phyloP scores from a whole-genome alignment of 2,329 filamentous ascomycete genomes.

The Pseudomassariella vexata region DNA sequence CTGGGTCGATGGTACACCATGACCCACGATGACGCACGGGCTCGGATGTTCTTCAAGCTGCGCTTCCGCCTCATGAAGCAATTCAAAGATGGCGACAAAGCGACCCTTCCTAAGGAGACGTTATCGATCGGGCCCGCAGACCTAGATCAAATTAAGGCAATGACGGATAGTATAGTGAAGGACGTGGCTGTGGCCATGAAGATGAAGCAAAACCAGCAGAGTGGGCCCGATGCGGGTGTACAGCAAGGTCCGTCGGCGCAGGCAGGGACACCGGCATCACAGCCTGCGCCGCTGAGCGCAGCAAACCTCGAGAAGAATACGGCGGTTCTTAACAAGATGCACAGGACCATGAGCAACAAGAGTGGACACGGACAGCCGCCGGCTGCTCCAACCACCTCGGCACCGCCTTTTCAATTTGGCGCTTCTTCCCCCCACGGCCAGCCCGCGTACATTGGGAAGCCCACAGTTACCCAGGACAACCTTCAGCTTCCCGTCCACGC shows the following conservation, averaged over 20 bases:
- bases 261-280: constrained; percentile 24
- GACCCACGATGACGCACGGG: constrained; percentile 42
- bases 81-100: constrained; percentile 43
- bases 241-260: constrained; percentile 21
- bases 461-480: constrained; percentile 45
- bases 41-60: constrained; percentile 46
- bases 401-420: constrained; percentile 52
- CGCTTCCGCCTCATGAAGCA: constrained; percentile 47
- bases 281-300: constrained; percentile 33
- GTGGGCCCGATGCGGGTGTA: constrained; percentile 12
- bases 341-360: constrained; percentile 39
- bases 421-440: constrained; percentile 54
- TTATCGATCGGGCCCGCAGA: constrained; percentile 49
- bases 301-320: constrained; percentile 48
- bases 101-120: constrained; percentile 36
- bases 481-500: constrained; percentile 52
- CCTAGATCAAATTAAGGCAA: constrained; percentile 39
- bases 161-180: constrained; percentile 47
- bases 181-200: constrained; percentile 31
- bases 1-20: constrained; percentile 42
- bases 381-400: constrained; percentile 50
- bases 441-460: constrained; percentile 48
- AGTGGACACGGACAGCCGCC: constrained; percentile 44
- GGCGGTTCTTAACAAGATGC: constrained; percentile 40
- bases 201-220: constrained; percentile 24